Conservation (phyloP, 75 land plant species). For the Pinus taeda region DNA sequence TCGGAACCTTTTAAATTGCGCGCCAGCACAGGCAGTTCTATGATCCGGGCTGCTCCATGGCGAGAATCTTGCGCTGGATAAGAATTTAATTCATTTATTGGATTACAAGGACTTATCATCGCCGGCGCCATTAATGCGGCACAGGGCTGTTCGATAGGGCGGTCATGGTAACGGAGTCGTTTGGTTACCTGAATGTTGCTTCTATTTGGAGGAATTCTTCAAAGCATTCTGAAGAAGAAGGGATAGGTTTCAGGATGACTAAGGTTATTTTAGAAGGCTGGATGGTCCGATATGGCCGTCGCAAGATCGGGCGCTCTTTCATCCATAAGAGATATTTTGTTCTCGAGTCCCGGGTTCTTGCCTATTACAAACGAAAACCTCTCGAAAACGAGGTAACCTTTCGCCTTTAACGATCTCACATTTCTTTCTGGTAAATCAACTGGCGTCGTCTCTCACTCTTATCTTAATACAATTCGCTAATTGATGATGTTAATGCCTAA, state of each 20-base stretch:
- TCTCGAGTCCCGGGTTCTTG: slow-evolving; percentile 63
- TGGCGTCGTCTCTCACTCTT: too few relatives aligned
- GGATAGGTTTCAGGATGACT: slow-evolving; percentile 26
- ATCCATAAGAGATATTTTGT: slow-evolving; percentile 92
- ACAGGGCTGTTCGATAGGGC: not conserved
- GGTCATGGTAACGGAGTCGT: slow-evolving; percentile 6
- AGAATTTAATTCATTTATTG: not conserved
- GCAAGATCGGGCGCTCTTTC: slow-evolving; percentile 80
- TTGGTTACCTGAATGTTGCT: slow-evolving; percentile 8
- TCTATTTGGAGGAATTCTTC: slow-evolving; percentile 8
- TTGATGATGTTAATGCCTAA: too few relatives aligned
- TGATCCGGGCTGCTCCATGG: not conserved
- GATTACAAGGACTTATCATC: not conserved
- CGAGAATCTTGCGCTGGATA: not conserved
- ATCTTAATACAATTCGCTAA: too few relatives aligned
- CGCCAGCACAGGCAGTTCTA: not conserved
- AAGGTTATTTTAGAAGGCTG: slow-evolving; percentile 77
- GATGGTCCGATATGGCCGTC: slow-evolving; percentile 86
- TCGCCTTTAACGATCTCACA: not conserved
- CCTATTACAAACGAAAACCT: slow-evolving; percentile 83
- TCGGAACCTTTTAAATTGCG: not conserved
- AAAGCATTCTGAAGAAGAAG: not conserved
- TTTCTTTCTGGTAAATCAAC: not conserved
- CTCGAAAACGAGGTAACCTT: slow-evolving; percentile 57
- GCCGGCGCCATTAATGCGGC: not conserved